Percentiles rank a stretch among this genome's conserved stretches.
phyloP scores from a whole-genome alignment of 345 rosid genomes.

The Linum tenue region DNA sequence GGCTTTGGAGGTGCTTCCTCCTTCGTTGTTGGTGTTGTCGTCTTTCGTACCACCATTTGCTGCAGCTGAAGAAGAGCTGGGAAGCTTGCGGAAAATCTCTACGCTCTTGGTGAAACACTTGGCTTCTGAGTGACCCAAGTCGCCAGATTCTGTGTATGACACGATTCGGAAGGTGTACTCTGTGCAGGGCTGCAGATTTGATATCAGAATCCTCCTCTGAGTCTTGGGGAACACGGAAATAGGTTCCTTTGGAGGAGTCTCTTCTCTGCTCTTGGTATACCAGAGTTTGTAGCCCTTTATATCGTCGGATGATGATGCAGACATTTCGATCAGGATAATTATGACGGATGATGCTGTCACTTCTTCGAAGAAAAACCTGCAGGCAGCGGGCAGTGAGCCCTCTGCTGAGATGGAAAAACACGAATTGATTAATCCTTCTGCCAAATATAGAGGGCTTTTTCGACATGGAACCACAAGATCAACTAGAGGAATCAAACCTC shows the following conservation, averaged over 20 bases:
- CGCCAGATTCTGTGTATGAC: slow-evolving; percentile 48
- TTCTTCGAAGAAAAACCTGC: slow-evolving; percentile 83
- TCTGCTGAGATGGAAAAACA: slow-evolving; percentile 22
- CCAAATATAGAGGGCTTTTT: slow-evolving; percentile 3
- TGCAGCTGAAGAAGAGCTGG: slow-evolving; percentile 20
- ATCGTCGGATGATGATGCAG: slow-evolving; percentile 32
- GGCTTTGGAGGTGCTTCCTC: slow-evolving; percentile 34
- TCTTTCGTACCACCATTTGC: slow-evolving; percentile 24
- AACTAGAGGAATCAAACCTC: slow-evolving; percentile 33
- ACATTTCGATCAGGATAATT: slow-evolving; percentile 54
- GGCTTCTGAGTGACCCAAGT: slow-evolving; percentile 57
- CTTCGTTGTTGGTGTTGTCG: slow-evolving; percentile 16
- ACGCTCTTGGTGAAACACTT: slow-evolving; percentile 58
- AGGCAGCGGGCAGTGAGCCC: slow-evolving; percentile 63
- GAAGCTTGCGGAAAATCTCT: slow-evolving; percentile 48
- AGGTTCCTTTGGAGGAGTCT: slow-evolving; percentile 44
- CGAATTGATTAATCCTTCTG: slow-evolving; percentile 12
- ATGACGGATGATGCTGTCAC: slow-evolving; percentile 48
- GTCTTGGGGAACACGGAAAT: slow-evolving; percentile 48
- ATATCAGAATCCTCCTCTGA: slow-evolving; percentile 64
- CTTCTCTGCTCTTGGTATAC: slow-evolving; percentile 71
- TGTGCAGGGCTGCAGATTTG: slow-evolving; percentile 79
- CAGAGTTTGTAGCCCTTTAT: slow-evolving; percentile 89
- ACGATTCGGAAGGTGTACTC: slow-evolving; percentile 59
- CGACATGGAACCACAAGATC: not conserved